A percentile compares a stretch with the other conserved stretches of the same genome.
Evolutionary conservation across 2,329 filamentous ascomycete species (phyloP).

Genomic region (Aureobasidium subglaciale): DNA sequence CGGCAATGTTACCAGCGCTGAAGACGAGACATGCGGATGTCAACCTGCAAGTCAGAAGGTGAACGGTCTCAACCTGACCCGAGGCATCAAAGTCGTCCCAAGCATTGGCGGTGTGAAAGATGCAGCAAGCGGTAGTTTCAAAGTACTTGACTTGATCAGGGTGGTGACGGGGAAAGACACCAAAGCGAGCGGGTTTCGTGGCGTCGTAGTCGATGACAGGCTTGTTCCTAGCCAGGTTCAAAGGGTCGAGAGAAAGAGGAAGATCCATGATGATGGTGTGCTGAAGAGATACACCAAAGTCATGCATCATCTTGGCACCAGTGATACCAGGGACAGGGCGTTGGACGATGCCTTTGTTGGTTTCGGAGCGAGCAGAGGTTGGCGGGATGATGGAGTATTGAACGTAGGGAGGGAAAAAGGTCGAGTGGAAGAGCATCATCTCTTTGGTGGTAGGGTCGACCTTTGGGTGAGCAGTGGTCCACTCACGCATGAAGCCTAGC

Average conservation of each 20-base stretch:
- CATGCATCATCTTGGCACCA: conserved; percentile 67
- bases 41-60: conserved; percentile 59
- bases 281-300: conserved; percentile 59
- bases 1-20: conserved; percentile 54
- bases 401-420: conserved; percentile 58
- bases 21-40: conserved; percentile 61
- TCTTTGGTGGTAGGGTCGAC: conserved; percentile 59
- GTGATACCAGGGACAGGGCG: conserved; percentile 53
- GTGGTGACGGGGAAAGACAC: conserved; percentile 57
- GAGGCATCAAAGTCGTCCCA: conserved; percentile 49
- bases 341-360: conserved; percentile 38
- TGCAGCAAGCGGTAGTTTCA: conserved; percentile 59
- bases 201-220: conserved; percentile 56
- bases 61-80: conserved; percentile 41
- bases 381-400: conserved; percentile 55
- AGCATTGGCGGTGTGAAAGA: conserved; percentile 65
- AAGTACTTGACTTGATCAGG: conserved; percentile 58
- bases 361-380: conserved; percentile 15
- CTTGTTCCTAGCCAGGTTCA: conserved; percentile 51
- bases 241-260: conserved; percentile 57
- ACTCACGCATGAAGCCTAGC: conserved; percentile 59
- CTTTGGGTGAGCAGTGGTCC: conserved; percentile 63
- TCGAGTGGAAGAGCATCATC: conserved; percentile 60
- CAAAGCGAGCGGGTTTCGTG: conserved; percentile 53
- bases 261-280: conserved; percentile 65